Evolutionary conservation across 768 basidiomycete genomes (phyloP).

Genomic region (Porphyrellus cyaneotinctus): DNA sequence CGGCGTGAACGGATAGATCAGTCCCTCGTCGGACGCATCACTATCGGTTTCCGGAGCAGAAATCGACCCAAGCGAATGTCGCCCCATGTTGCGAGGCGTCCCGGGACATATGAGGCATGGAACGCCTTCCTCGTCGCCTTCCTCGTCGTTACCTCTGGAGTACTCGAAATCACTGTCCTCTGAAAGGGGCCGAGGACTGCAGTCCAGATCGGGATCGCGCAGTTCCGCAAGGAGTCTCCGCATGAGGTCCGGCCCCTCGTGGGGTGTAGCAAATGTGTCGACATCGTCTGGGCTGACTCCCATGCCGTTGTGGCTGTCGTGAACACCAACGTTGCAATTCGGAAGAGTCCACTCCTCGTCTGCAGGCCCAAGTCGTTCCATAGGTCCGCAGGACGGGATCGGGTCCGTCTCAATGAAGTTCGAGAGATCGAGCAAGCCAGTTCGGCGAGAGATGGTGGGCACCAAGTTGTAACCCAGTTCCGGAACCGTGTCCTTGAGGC

Average conservation of each 20-base stretch:
- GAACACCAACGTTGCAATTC: neutral
- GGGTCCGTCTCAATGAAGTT: neutral
- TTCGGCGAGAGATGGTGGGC: neutral
- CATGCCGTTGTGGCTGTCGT: neutral
- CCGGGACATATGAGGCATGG: neutral
- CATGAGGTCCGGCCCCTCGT: conserved; percentile 10
- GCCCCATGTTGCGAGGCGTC: neutral
- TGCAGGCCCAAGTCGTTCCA: neutral
- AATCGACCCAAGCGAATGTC: neutral
- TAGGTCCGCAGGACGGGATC: neutral
- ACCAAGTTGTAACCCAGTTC: neutral
- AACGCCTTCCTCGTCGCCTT: neutral
- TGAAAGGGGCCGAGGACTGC: neutral
- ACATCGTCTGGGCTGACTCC: neutral
- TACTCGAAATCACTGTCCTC: conserved; percentile 8
- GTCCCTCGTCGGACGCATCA: conserved; percentile 2
- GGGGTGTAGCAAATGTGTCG: neutral
- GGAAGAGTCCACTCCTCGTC: neutral
- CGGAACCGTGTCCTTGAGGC: neutral
- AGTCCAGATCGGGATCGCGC: conserved; percentile 12
- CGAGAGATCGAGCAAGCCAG: neutral
- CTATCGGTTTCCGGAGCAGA: neutral
- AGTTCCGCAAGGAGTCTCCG: conserved; percentile 12
- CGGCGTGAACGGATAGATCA: conserved; percentile 7
- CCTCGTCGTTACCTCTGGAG: neutral